Evolutionary conservation across 768 basidiomycete genomes (phyloP).

Genomic region (Tricholoma matsutake): DNA sequence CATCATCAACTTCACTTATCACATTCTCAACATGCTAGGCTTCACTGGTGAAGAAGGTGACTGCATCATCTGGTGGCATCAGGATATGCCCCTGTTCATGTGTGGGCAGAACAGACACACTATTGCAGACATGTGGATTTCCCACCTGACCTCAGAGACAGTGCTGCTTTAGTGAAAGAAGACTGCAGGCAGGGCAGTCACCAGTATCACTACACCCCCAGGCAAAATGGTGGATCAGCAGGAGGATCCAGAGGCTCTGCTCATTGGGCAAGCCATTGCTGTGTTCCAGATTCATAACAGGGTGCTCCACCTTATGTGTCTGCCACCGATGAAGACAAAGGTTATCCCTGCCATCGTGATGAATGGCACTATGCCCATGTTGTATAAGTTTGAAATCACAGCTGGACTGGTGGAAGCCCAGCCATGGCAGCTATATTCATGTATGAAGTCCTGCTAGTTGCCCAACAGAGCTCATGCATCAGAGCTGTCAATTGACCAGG

Average conservation of each 20-base stretch:
- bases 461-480: too few species aligned
- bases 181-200: background rate
- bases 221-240: background rate
- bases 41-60: conserved; percentile 7
- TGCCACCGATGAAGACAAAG: conserved; percentile 10
- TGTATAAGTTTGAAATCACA: conserved; percentile 15
- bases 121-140: too few species aligned
- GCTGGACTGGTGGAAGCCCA: too few species aligned
- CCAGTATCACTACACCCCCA: background rate
- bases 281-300: conserved; percentile 16
- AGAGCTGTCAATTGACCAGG: too few species aligned
- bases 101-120: conserved; percentile 15
- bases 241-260: conserved; percentile 10
- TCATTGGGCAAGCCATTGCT: conserved; percentile 17
- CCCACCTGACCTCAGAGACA: conserved; percentile 1
- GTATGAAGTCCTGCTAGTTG: too few species aligned
- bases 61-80: conserved; percentile 11
- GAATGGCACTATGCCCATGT: conserved; percentile 13
- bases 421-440: too few species aligned
- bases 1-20: conserved; percentile 12
- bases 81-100: conserved; percentile 20
- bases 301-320: conserved; percentile 11
- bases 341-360: conserved; percentile 13
- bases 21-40: conserved; percentile 14
- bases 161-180: conserved; percentile 17